Evolutionary conservation across 2,329 filamentous ascomycete genomes (phyloP).

Genomic region (Tolypocladium pustulatum): DNA sequence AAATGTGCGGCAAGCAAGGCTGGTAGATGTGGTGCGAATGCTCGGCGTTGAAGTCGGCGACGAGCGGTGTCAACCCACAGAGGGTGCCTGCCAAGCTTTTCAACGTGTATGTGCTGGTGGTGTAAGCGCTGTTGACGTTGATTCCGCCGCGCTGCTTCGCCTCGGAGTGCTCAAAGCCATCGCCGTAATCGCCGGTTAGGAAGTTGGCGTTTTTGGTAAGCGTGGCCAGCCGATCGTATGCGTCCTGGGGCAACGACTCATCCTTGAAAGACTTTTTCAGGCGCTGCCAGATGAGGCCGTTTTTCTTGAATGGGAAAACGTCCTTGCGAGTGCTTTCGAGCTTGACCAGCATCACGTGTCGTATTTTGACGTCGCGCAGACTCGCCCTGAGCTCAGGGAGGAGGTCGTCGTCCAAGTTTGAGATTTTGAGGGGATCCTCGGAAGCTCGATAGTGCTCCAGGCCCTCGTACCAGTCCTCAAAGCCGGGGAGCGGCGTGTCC

Average conservation of each 20-base stretch:
- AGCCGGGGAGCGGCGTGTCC: constrained; percentile 9
- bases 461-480: constrained; percentile 16
- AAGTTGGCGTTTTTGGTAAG: constrained; percentile 21
- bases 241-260: constrained; percentile 19
- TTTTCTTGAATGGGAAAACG: constrained; percentile 31
- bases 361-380: constrained; percentile 22
- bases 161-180: constrained; percentile 19
- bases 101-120: constrained; percentile 30
- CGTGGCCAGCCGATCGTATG: constrained; percentile 14
- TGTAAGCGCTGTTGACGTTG: constrained; percentile 27
- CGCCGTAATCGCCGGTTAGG: constrained; percentile 22
- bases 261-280: constrained; percentile 20
- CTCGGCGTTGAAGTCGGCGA: constrained; percentile 32
- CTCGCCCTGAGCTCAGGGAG: constrained; percentile 14
- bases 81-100: constrained; percentile 31
- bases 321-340: constrained; percentile 34
- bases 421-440: constrained; percentile 27
- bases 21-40: constrained; percentile 31
- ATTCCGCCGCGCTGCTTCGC: constrained; percentile 24
- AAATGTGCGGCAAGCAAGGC: constrained; percentile 30
- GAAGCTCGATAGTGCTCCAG: constrained; percentile 21
- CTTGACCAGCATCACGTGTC: constrained; percentile 30
- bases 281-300: constrained; percentile 25
- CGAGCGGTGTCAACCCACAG: constrained; percentile 29
- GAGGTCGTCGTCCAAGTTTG: constrained; percentile 25